These are phyloP conservation scores for Salinomyces thailandicus DNA, from an alignment of 2,329 filamentous ascomycete species.

Conservation along the genomic window DNA sequence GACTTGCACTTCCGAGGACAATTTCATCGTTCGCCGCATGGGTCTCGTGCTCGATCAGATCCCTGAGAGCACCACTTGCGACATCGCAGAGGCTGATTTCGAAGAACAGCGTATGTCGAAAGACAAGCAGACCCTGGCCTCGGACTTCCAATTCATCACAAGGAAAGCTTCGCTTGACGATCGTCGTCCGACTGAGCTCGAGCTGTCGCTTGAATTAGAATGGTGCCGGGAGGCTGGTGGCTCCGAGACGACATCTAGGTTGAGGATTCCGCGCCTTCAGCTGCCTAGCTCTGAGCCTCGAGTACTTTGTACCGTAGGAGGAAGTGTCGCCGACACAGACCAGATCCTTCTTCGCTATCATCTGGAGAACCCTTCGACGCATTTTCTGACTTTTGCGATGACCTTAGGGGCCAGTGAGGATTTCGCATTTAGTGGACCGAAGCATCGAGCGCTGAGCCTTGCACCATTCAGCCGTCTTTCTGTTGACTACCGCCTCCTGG, in stretches of 20 bases:
- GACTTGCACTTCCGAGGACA: conserved; percentile 64
- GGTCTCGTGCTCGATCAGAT: conserved; percentile 51
- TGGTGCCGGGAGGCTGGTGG: conserved; percentile 54
- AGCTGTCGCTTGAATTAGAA: conserved; percentile 61
- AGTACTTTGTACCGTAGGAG: conserved; percentile 50
- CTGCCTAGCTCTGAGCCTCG: conserved; percentile 78
- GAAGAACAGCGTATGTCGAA: conserved; percentile 9
- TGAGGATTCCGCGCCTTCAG: conserved; percentile 69
- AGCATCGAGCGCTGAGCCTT: conserved; percentile 67
- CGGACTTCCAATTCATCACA: conserved; percentile 44
- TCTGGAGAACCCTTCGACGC: conserved; percentile 87
- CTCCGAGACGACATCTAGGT: conserved; percentile 45
- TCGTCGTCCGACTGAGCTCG: conserved; percentile 61
- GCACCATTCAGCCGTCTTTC: conserved; percentile 68
- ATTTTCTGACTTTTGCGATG: conserved; percentile 87
- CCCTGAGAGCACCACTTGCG: conserved; percentile 53
- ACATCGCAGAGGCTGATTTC: conserved; percentile 14
- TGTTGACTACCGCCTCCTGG: conserved; percentile 64
- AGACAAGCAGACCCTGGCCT: conserved; percentile 7
- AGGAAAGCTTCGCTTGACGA: conserved; percentile 76
- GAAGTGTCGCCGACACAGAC: conserved; percentile 3
- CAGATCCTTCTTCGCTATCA: conserved; percentile 48
- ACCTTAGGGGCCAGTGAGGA: conserved; percentile 85
- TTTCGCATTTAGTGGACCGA: conserved; percentile 86
- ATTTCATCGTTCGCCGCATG: conserved; percentile 53